Percentiles rank a stretch among this genome's conserved stretches.
phyloP scores from a whole-genome alignment of 2,329 filamentous ascomycete species.

The Huntiella abstrusa region DNA sequence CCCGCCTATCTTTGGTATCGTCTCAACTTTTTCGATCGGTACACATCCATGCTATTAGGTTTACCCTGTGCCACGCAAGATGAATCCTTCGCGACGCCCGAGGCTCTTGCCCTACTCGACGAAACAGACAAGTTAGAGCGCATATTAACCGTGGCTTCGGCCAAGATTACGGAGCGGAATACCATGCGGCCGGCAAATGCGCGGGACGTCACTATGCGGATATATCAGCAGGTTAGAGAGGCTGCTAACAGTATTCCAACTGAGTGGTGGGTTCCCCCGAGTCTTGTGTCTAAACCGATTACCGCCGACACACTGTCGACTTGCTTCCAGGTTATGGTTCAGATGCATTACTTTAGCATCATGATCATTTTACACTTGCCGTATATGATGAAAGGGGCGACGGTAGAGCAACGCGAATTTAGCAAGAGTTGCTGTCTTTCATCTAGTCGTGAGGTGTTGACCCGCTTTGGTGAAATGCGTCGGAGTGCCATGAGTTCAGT shows the following conservation, averaged over 20 bases:
- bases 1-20: conserved; percentile 26
- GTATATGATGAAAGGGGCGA: conserved; percentile 27
- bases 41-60: conserved; percentile 31
- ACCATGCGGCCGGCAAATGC: conserved; percentile 15
- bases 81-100: conserved; percentile 19
- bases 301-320: conserved; percentile 31
- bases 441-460: conserved; percentile 31
- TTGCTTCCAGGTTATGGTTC: conserved; percentile 22
- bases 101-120: conserved; percentile 17
- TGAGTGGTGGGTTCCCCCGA: conserved; percentile 29
- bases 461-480: conserved; percentile 29
- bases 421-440: conserved; percentile 28
- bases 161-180: conserved; percentile 30
- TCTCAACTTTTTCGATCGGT: conserved; percentile 30
- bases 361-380: conserved; percentile 35
- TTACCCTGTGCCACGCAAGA: conserved; percentile 26
- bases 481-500: conserved; percentile 21
- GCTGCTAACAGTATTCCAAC: conserved; percentile 23
- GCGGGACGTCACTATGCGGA: conserved; percentile 23
- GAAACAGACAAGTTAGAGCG: conserved; percentile 26
- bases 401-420: conserved; percentile 24
- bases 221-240: conserved; percentile 28
- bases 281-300: conserved; percentile 17
- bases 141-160: conserved; percentile 23
- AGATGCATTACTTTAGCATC: conserved; percentile 32